A percentile compares a stretch with the other conserved stretches of the same genome.
phyloP scores from a whole-genome alignment of 2,329 filamentous ascomycete species.

The Paecilomyces variotii region DNA sequence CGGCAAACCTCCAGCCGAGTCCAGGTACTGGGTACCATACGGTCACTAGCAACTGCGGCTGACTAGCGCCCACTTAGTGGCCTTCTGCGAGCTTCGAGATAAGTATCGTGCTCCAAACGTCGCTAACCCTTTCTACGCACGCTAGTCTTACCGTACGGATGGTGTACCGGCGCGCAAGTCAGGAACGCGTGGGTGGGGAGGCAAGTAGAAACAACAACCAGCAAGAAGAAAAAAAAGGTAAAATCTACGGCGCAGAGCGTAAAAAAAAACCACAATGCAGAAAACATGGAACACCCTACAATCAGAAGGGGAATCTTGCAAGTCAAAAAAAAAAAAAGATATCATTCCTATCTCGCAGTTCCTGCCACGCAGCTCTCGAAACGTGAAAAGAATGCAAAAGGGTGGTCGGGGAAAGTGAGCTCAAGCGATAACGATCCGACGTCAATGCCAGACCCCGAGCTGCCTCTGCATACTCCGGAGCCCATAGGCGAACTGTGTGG shows the following conservation, averaged over 20 bases:
- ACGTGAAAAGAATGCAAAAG: background rate
- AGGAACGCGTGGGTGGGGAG: conserved; percentile 8
- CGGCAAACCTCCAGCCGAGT: background rate
- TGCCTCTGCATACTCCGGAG: background rate
- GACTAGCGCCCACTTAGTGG: background rate
- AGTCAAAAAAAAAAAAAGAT: no score
- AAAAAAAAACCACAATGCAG: background rate
- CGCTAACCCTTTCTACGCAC: background rate
- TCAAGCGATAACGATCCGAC: background rate
- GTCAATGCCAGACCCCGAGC: background rate
- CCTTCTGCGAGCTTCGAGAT: background rate
- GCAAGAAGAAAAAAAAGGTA: background rate
- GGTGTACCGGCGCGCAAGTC: conserved; percentile 7
- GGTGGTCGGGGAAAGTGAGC: background rate
- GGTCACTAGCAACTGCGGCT: background rate
- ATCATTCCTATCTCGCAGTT: no score
- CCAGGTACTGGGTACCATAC: conserved; percentile 3
- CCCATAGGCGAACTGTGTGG: background rate
- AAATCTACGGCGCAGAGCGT: background rate
- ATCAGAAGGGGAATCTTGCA: no score
- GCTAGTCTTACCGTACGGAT: conserved; percentile 1
- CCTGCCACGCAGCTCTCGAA: no score
- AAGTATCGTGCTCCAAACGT: background rate
- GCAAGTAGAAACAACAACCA: background rate
- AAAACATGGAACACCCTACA: background rate